These are phyloP conservation scores for Chrysanthemum lavandulifolium DNA, from an alignment of 129 eudicot genomes.

Conservation along the genomic window DNA sequence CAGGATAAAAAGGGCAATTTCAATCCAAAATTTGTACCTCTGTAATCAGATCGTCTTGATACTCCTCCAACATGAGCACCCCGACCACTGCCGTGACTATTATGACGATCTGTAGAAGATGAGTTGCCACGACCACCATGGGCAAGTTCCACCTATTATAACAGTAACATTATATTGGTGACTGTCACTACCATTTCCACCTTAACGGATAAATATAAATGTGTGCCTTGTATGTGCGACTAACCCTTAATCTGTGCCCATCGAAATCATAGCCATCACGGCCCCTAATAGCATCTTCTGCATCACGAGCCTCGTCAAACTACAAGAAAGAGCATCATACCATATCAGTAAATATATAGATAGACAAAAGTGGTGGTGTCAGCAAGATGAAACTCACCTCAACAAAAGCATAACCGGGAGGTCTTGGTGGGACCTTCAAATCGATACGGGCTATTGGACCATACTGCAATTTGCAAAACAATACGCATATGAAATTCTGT, in stretches of 20 bases:
- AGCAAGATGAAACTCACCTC: conserved; percentile 57
- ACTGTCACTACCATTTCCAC: background rate
- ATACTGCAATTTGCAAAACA: conserved; percentile 57
- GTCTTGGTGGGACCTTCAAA: conserved; percentile 94
- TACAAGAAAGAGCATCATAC: conserved; percentile 6
- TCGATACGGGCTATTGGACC: conserved; percentile 88
- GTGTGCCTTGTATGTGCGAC: conserved; percentile 33
- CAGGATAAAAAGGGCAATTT: background rate
- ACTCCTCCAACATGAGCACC: conserved; percentile 70
- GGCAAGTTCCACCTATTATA: conserved; percentile 80
- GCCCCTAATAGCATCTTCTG: conserved; percentile 91
- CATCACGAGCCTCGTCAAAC: conserved; percentile 97
- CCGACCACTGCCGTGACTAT: conserved; percentile 53
- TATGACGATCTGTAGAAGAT: conserved; percentile 67
- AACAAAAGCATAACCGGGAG: conserved; percentile 95
- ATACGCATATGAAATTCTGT: background rate
- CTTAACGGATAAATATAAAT: background rate
- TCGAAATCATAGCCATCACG: conserved; percentile 98
- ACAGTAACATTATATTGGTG: conserved; percentile 13
- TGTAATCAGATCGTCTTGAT: conserved; percentile 78
- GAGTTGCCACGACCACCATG: conserved; percentile 96
- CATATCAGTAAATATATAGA: background rate
- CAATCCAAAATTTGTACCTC: conserved; percentile 45
- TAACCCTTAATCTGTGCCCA: conserved; percentile 82
- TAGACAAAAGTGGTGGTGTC: background rate